These are phyloP conservation scores for Gastrolobium villosum DNA, from an alignment of 306 rosid species.

Conservation along the genomic window DNA sequence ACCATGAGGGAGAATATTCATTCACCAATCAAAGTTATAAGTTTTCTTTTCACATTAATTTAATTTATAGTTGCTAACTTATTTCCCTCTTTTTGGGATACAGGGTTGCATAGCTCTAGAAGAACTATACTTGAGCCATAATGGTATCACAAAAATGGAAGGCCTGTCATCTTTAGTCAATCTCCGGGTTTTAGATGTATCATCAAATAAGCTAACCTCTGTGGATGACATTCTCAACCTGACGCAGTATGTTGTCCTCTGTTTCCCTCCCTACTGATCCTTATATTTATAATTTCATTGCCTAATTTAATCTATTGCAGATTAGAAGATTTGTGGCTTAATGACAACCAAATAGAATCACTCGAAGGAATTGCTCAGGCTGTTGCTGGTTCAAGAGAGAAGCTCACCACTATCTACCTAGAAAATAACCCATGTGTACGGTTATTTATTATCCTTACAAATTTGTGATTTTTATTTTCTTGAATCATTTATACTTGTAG, in stretches of 20 bases:
- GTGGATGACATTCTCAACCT: constrained; percentile 73
- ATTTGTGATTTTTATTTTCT: neutral
- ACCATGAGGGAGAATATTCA: neutral
- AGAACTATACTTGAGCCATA: constrained; percentile 95
- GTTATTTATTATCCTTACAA: constrained; percentile 31
- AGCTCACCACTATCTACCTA: constrained; percentile 86
- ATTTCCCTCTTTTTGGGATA: constrained; percentile 9
- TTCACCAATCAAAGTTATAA: neutral
- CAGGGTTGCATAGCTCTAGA: constrained; percentile 86
- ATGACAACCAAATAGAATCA: constrained; percentile 86
- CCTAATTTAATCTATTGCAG: constrained; percentile 55
- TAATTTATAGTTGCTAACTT: neutral
- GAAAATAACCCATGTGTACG: constrained; percentile 95
- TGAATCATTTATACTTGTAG: constrained; percentile 1
- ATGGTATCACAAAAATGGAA: constrained; percentile 92
- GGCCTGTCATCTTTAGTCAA: constrained; percentile 84
- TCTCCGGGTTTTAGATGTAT: constrained; percentile 88
- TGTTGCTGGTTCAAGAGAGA: constrained; percentile 83
- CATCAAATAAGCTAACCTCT: constrained; percentile 81
- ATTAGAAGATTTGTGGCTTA: constrained; percentile 96
- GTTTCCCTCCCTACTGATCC: neutral
- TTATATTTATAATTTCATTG: constrained; percentile 41
- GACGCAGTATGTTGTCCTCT: constrained; percentile 62
- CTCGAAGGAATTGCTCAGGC: constrained; percentile 74
- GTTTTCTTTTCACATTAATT: constrained; percentile 20